phyloP scores from a whole-genome alignment of 106 monocot genomes.

The Narthecium ossifragum region DNA sequence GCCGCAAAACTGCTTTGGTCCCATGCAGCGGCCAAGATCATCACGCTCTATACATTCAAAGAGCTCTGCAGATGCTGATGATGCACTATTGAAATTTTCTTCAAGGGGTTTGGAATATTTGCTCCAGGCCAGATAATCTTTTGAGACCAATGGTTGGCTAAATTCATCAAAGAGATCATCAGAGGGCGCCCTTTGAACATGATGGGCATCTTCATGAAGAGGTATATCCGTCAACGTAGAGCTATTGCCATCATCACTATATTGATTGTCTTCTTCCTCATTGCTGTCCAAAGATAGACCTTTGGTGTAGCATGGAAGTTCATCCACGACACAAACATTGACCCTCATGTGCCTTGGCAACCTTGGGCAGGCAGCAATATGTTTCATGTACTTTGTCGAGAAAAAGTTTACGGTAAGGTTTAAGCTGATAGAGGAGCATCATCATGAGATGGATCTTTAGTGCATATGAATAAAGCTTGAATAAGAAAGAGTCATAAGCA shows the following conservation, averaged over 20 bases:
- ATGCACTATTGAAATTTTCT: background rate
- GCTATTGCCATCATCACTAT: background rate
- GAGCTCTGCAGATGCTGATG: background rate
- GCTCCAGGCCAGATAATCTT: background rate
- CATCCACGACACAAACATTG: conserved; percentile 57
- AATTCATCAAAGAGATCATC: background rate
- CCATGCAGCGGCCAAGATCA: background rate
- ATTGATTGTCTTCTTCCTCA: conserved; percentile 7
- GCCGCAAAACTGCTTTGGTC: background rate
- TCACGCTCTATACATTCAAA: background rate
- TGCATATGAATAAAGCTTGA: no score
- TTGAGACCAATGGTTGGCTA: background rate
- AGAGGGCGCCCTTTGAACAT: background rate
- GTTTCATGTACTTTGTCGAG: conserved; percentile 70
- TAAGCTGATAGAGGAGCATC: conserved; percentile 48
- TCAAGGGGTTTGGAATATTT: background rate
- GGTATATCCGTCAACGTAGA: no score
- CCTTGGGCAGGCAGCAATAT: conserved; percentile 50
- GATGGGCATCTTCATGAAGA: background rate
- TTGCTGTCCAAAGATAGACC: conserved; percentile 16
- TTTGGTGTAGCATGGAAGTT: conserved; percentile 66
- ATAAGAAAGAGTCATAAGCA: background rate
- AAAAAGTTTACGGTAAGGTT: conserved; percentile 84
- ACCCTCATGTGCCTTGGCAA: conserved; percentile 81
- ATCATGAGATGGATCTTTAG: no score